Conservation (phyloP, 805 yeast genomes). For the Hanseniaspora taiwanica region DNA sequence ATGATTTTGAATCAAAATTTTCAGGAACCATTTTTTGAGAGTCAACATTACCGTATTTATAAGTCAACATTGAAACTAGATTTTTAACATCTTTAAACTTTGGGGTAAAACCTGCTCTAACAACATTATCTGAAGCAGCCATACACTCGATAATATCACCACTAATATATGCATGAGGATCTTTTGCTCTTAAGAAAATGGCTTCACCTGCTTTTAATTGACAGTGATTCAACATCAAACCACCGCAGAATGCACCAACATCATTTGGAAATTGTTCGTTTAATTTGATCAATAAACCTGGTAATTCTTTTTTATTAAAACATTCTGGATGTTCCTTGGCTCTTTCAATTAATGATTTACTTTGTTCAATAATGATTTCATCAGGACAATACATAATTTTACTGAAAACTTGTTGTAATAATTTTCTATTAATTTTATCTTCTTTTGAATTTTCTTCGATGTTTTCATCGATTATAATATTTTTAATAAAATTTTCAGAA, state of each 20-base stretch:
- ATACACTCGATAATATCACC: slow-evolving; percentile 98
- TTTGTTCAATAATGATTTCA: slow-evolving; percentile 37
- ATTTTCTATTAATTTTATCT: slow-evolving; percentile 44
- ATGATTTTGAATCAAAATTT: slow-evolving; percentile 33
- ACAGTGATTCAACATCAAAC: slow-evolving; percentile 83
- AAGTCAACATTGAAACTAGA: slow-evolving; percentile 83
- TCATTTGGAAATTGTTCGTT: slow-evolving; percentile 86
- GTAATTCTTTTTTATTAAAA: slow-evolving; percentile 41
- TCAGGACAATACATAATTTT: slow-evolving; percentile 78
- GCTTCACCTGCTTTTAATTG: slow-evolving; percentile 80
- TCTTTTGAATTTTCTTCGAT: slow-evolving; percentile 35
- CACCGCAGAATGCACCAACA: slow-evolving; percentile 92
- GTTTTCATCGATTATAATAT: slow-evolving; percentile 30
- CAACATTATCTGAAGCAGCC: slow-evolving; percentile 99
- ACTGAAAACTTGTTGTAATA: slow-evolving; percentile 64
- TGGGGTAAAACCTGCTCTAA: slow-evolving; percentile 98
- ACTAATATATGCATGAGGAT: slow-evolving; percentile 93
- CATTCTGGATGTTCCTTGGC: slow-evolving; percentile 45
- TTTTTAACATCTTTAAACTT: slow-evolving; percentile 91
- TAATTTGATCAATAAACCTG: slow-evolving; percentile 63
- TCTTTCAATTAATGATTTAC: slow-evolving; percentile 52
- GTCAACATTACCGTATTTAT: slow-evolving; percentile 75
- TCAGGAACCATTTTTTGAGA: slow-evolving; percentile 80
- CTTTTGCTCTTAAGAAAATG: slow-evolving; percentile 90
- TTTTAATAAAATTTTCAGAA: slow-evolving; percentile 38